Percentiles rank a stretch among this genome's conserved stretches.
Evolutionary conservation across 768 basidiomycete genomes (phyloP).

Genomic region (Russula sp.): DNA sequence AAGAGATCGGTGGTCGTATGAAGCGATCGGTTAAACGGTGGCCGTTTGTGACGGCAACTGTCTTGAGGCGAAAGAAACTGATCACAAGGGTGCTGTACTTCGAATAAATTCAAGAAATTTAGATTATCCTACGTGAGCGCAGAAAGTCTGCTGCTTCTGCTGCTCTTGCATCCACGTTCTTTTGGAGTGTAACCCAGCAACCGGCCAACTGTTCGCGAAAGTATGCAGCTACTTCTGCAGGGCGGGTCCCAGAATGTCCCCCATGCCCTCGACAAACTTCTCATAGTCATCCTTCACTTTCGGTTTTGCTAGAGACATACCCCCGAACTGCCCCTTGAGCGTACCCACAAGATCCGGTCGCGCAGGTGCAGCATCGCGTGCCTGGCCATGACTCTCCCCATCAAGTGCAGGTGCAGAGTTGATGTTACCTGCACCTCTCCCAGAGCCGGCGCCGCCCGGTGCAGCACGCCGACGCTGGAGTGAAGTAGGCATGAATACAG

Average conservation of each 20-base stretch:
- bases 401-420: conserved; percentile 36
- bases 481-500: conserved; percentile 81
- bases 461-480: conserved; percentile 68
- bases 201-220: too few species aligned
- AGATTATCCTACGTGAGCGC: too few species aligned
- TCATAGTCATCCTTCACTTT: conserved; percentile 63
- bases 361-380: conserved; percentile 36
- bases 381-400: conserved; percentile 36
- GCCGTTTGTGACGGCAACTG: too few species aligned
- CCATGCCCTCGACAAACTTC: conserved; percentile 74
- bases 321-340: conserved; percentile 58
- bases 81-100: too few species aligned
- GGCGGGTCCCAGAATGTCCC: conserved; percentile 50
- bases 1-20: too few species aligned
- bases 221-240: background rate
- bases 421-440: conserved; percentile 31
- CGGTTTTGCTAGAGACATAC: conserved; percentile 32
- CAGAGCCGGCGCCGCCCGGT: conserved; percentile 27
- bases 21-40: too few species aligned
- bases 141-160: too few species aligned
- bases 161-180: too few species aligned
- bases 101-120: too few species aligned
- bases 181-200: too few species aligned
- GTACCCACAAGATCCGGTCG: conserved; percentile 67
- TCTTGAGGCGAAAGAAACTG: too few species aligned